phyloP scores from a whole-genome alignment of 169 alveolate genomes.

The Plasmodium gonderi region DNA sequence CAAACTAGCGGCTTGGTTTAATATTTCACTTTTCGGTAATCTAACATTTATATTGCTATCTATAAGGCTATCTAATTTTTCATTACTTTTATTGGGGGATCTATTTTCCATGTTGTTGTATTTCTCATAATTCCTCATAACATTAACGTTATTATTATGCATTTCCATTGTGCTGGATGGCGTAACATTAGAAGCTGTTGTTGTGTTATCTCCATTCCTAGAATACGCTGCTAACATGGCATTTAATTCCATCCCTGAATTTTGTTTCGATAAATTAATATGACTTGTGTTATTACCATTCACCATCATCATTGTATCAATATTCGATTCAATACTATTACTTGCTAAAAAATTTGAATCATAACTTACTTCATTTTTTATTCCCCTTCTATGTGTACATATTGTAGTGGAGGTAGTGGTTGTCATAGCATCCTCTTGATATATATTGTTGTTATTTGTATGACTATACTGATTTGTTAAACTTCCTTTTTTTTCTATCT shows the following conservation, averaged over 20 bases:
- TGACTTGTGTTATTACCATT: not conserved
- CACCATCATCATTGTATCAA: not conserved
- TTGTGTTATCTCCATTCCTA: not conserved
- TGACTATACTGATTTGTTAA: not conserved
- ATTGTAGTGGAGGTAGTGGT: not conserved
- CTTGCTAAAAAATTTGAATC: not conserved
- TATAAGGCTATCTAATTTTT: constrained; percentile 34
- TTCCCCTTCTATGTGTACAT: not conserved
- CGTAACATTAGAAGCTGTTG: not conserved
- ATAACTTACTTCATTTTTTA: constrained; percentile 2
- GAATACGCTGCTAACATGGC: not conserved
- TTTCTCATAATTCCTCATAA: constrained; percentile 27
- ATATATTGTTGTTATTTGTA: not conserved
- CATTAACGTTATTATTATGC: not conserved
- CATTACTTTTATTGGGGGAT: constrained; percentile 40
- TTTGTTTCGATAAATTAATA: not conserved
- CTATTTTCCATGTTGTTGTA: constrained; percentile 8
- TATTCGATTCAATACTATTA: not conserved
- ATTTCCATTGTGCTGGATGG: not conserved
- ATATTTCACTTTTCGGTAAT: constrained; percentile 75
- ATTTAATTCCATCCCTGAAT: not conserved
- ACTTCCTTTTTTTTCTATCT: not conserved
- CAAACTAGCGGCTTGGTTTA: constrained; percentile 71
- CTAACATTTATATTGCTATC: constrained; percentile 40
- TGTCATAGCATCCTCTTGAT: not conserved